Base-by-base conservation (phyloP, 495 filamentous ascomycete genomes). In the Symbiotaphrina buchneri region DNA sequence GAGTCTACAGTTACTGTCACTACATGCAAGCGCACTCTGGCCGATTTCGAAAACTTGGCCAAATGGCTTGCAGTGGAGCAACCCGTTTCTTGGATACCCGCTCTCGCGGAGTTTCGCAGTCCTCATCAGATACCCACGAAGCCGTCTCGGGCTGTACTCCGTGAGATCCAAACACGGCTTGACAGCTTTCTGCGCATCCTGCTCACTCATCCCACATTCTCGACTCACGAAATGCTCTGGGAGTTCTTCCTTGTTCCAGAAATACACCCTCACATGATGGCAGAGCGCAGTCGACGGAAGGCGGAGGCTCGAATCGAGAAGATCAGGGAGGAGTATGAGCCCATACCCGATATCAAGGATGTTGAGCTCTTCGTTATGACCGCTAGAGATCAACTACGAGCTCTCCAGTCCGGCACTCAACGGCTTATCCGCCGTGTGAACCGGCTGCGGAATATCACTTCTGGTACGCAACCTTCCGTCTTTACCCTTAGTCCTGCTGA, bases 171-270 rank as follows among this genome's bases (percentile, higher is more conserved):
- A 48, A 52, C 84, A 27, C 73, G 74, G 18, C 68, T 92, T 5
- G 82, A 95, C 51, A 67, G 65, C 21, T 92, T 94, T 42, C 52
- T 99, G 34, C 74, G 76, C 27, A 76, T 82, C 5, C 60, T 99
- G 15, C 58, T 99, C 20, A 57, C 67, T 0, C 90, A 99, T 44
- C 76, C 90, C 2, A 94, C 87, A 4, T 95, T 99, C 47, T 69
- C 81, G 1, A 94, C 79, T 0, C 90, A 95, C 45, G 90, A 99
- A 55, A 78, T 94, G 63, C 58, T 99, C 5, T 99, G 90, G 90
- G 90, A 99, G 42, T 99, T 99, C 53, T 91, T 99, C 50, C 65
- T 99, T 2, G 85, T 95, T 10, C 90, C 90, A 1, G 90, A 99
- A 34, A 63, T 95, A 13, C 82, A 92, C 41, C 65, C 78, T 3